phyloP scores from a whole-genome alignment of 768 basidiomycete species.

The Porphyrellus cyaneotinctus region DNA sequence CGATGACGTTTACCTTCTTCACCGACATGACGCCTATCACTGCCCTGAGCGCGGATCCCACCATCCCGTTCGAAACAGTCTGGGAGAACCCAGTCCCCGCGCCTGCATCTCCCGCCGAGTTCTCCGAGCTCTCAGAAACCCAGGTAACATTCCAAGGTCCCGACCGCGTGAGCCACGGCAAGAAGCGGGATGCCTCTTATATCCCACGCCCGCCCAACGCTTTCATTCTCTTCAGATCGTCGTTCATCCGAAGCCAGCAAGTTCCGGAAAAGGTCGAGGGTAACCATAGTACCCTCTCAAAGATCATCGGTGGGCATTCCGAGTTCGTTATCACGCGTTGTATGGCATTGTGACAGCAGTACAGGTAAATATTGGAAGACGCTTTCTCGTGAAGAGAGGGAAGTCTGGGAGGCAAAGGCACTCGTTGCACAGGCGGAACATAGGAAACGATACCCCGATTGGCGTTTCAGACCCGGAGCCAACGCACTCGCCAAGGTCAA shows the following conservation, averaged over 20 bases:
- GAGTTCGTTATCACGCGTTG: neutral
- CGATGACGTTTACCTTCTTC: constrained; percentile 61
- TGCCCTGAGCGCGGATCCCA: constrained; percentile 38
- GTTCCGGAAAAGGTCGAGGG: constrained; percentile 76
- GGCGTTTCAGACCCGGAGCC: constrained; percentile 73
- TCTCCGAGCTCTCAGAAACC: constrained; percentile 14
- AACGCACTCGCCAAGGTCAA: constrained; percentile 38
- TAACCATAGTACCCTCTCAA: constrained; percentile 74
- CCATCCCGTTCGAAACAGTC: constrained; percentile 31
- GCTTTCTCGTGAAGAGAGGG: constrained; percentile 60
- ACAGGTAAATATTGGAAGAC: constrained; percentile 73
- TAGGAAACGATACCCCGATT: constrained; percentile 70
- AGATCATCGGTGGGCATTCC: constrained; percentile 61
- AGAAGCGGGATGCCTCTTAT: constrained; percentile 65
- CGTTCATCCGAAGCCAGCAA: constrained; percentile 69
- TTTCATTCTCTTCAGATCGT: constrained; percentile 80
- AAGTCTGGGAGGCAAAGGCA: constrained; percentile 75
- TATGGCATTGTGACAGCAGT: neutral
- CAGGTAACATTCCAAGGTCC: constrained; percentile 27
- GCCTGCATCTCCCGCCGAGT: constrained; percentile 17
- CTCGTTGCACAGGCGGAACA: constrained; percentile 70
- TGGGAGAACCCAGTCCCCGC: constrained; percentile 26
- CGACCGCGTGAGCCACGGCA: constrained; percentile 48
- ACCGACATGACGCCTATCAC: constrained; percentile 55
- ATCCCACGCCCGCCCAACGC: constrained; percentile 84